A percentile compares a stretch with the other conserved stretches of the same genome.
These are phyloP conservation scores for Acanthochlamys bracteata DNA, from an alignment of 106 monocot genomes.

Conservation along the genomic window DNA sequence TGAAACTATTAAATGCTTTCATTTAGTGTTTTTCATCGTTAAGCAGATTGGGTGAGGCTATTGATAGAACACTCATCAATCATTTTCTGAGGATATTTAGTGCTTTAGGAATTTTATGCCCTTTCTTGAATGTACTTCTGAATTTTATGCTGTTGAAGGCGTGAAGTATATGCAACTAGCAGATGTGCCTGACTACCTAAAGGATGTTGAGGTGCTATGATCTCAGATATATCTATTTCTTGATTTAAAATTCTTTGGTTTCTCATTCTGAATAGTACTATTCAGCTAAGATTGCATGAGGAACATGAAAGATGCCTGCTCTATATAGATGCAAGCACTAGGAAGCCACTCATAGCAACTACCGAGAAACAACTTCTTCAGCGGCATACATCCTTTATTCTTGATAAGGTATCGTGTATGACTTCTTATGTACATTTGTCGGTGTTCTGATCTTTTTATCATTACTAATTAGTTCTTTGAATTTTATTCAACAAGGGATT, in stretches of 20 bases:
- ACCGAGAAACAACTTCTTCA: slow-evolving; percentile 86
- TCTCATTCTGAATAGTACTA: slow-evolving; percentile 34
- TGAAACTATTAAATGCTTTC: no score
- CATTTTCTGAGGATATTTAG: slow-evolving; percentile 99
- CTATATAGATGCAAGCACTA: no score
- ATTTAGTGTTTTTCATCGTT: background rate
- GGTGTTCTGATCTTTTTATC: background rate
- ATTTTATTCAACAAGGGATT: slow-evolving; percentile 59
- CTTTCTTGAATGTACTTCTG: slow-evolving; percentile 86
- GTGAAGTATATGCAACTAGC: slow-evolving; percentile 93
- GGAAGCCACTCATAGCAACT: no score
- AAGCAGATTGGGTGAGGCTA: slow-evolving; percentile 81
- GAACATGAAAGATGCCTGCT: no score
- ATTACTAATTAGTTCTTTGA: background rate
- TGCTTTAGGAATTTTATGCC: slow-evolving; percentile 87
- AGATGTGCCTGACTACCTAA: slow-evolving; percentile 89
- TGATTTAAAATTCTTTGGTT: no score
- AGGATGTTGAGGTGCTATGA: slow-evolving; percentile 74
- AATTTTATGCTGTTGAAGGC: slow-evolving; percentile 95
- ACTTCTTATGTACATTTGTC: background rate
- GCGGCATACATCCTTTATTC: slow-evolving; percentile 73
- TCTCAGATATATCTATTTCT: no score
- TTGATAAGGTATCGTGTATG: slow-evolving; percentile 88
- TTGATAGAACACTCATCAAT: slow-evolving; percentile 76
- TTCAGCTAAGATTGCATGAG: no score